Evolutionary conservation across 1,284 basidiomycete species (phyloP).

Genomic region (Malassezia equina): DNA sequence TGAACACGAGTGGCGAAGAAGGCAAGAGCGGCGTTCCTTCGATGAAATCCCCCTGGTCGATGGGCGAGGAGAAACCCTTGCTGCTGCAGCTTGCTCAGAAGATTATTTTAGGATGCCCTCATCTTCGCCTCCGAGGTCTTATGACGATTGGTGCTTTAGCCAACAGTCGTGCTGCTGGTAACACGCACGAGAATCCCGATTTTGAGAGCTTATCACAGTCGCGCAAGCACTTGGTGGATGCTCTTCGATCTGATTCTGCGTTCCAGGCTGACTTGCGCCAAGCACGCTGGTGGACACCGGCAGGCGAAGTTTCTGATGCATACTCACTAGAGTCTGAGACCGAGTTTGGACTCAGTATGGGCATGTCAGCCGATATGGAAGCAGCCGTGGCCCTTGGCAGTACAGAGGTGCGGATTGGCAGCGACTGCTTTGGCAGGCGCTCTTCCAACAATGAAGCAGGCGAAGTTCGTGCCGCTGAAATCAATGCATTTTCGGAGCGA

Average conservation of each 20-base stretch:
- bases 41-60: constrained; percentile 43
- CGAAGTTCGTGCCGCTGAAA: constrained; percentile 6
- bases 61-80: constrained; percentile 27
- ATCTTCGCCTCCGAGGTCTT: constrained; percentile 66
- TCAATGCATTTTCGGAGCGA: background rate
- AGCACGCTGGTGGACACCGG: constrained; percentile 7
- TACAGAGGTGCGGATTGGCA: constrained; percentile 81
- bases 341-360: constrained; percentile 77
- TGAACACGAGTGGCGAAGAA: constrained; percentile 88
- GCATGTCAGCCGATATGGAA: constrained; percentile 93
- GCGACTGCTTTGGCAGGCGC: constrained; percentile 69
- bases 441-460: constrained; percentile 7
- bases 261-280: background rate
- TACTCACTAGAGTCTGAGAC: constrained; percentile 31
- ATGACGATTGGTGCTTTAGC: constrained; percentile 84
- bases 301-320: constrained; percentile 8
- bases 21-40: constrained; percentile 75
- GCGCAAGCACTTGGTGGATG: constrained; percentile 55
- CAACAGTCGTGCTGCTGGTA: constrained; percentile 22
- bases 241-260: constrained; percentile 25
- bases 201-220: constrained; percentile 64
- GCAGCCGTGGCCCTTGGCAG: constrained; percentile 73
- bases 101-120: constrained; percentile 64
- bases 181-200: constrained; percentile 60
- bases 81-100: constrained; percentile 62